Percentiles rank a stretch among this genome's conserved stretches.
Conservation (phyloP, 148 eudicot species). For the Rhododendron simsii region DNA sequence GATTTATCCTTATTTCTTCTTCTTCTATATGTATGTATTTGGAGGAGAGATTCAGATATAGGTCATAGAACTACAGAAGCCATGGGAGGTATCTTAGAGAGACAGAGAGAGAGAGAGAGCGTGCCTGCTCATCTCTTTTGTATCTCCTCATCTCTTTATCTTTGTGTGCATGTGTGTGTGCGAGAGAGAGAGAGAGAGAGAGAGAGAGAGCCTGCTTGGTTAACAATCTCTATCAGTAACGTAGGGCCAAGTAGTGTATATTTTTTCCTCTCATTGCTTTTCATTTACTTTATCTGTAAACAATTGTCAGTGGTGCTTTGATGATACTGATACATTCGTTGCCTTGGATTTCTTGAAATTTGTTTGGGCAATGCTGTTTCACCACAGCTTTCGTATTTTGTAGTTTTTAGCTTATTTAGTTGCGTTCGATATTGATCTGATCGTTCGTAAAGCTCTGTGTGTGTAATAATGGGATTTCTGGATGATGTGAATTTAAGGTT, state of each 20-base stretch:
- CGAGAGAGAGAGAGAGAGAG: neutral
- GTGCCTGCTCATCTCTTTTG: neutral
- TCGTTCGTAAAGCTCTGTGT: neutral
- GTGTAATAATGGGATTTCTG: neutral
- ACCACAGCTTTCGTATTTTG: neutral
- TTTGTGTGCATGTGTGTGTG: neutral
- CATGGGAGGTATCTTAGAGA: neutral
- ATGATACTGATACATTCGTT: neutral
- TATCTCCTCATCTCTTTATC: neutral
- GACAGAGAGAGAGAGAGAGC: neutral
- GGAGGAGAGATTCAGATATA: neutral
- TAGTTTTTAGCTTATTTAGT: neutral
- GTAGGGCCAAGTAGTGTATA: neutral
- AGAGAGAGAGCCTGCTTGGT: neutral
- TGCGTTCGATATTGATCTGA: neutral
- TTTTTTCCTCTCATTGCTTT: neutral
- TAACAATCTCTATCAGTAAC: neutral
- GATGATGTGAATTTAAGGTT: slow-evolving; percentile 22
- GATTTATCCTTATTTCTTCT: neutral
- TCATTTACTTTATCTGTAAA: neutral
- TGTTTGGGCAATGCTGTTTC: neutral
- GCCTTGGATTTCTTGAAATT: neutral
- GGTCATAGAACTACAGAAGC: neutral
- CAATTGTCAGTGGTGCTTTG: neutral
- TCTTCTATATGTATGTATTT: neutral